A percentile compares a stretch with the other conserved stretches of the same genome.
Evolutionary conservation across 2,329 filamentous ascomycete genomes (phyloP).

Genomic region (Aspergillus costaricaensis): DNA sequence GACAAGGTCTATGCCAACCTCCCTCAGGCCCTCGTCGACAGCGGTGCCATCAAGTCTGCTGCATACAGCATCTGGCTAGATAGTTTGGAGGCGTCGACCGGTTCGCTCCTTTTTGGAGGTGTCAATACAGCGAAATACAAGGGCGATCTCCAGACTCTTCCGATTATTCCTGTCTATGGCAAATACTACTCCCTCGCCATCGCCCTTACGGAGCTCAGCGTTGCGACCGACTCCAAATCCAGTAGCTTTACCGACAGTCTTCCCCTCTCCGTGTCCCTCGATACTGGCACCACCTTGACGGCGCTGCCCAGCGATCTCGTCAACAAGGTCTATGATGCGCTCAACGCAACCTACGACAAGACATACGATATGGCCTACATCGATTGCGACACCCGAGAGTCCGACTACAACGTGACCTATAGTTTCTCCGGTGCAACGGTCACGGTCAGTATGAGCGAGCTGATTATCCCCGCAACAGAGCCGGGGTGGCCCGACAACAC

Average conservation of each 20-base stretch:
- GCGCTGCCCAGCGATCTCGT: constrained; percentile 61
- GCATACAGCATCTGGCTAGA: constrained; percentile 74
- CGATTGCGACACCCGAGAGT: constrained; percentile 57
- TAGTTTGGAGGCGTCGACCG: constrained; percentile 62
- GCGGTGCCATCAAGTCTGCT: constrained; percentile 62
- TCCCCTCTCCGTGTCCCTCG: constrained; percentile 66
- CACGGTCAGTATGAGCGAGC: constrained; percentile 25
- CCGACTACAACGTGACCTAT: constrained; percentile 61
- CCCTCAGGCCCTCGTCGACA: constrained; percentile 61
- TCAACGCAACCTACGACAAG: constrained; percentile 59
- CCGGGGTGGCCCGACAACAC: constrained; percentile 33
- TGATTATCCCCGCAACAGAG: constrained; percentile 52
- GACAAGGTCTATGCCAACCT: constrained; percentile 56
- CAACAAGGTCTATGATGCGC: constrained; percentile 56
- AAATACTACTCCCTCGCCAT: constrained; percentile 64
- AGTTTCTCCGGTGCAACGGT: constrained; percentile 53
- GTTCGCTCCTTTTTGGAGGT: constrained; percentile 71
- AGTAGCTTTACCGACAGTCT: constrained; percentile 25
- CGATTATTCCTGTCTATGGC: constrained; percentile 56
- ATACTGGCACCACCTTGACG: constrained; percentile 68
- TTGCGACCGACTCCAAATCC: constrained; percentile 18
- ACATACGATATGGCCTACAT: constrained; percentile 49
- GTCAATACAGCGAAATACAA: constrained; percentile 65
- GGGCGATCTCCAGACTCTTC: constrained; percentile 64
- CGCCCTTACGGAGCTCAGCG: constrained; percentile 60